Percentiles rank a stretch among this genome's conserved stretches.
Evolutionary conservation across 163 green algal species (phyloP).

Genomic region (Botryococcus braunii): DNA sequence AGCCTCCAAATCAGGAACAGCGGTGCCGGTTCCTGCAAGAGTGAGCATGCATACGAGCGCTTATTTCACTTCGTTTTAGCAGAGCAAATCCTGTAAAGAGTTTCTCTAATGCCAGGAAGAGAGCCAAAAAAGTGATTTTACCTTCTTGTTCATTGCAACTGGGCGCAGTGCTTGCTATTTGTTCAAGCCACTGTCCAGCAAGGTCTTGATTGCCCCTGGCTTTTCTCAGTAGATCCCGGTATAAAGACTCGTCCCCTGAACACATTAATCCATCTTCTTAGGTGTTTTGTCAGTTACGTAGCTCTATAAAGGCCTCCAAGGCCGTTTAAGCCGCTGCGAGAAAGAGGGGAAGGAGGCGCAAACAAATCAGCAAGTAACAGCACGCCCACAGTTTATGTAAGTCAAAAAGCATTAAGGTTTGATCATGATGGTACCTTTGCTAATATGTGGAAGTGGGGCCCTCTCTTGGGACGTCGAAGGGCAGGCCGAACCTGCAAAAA

Average conservation of each 20-base stretch:
- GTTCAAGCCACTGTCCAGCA: constrained; percentile 20
- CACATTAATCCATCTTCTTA: no score
- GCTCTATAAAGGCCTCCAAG: no score
- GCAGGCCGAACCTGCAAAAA: no score
- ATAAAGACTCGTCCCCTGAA: constrained; percentile 21
- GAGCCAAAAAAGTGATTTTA: neutral
- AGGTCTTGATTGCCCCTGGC: constrained; percentile 22
- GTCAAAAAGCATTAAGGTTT: no score
- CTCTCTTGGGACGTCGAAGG: no score
- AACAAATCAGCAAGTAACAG: no score
- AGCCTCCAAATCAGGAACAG: constrained; percentile 26
- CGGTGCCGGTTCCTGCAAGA: constrained; percentile 1
- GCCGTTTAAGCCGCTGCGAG: no score
- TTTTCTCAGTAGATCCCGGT: constrained; percentile 21
- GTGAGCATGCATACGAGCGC: neutral
- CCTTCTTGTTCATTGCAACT: neutral
- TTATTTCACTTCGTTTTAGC: neutral
- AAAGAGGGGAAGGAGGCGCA: no score
- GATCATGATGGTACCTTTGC: no score
- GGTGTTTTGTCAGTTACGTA: no score
- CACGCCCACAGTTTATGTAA: no score
- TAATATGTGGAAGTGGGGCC: no score
- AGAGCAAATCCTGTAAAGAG: neutral
- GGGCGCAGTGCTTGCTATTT: constrained; percentile 27
- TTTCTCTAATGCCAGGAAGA: neutral